Base-by-base conservation (phyloP, 2,329 filamentous ascomycete genomes). In the Nothophaeocryptopus gaeumannii region DNA sequence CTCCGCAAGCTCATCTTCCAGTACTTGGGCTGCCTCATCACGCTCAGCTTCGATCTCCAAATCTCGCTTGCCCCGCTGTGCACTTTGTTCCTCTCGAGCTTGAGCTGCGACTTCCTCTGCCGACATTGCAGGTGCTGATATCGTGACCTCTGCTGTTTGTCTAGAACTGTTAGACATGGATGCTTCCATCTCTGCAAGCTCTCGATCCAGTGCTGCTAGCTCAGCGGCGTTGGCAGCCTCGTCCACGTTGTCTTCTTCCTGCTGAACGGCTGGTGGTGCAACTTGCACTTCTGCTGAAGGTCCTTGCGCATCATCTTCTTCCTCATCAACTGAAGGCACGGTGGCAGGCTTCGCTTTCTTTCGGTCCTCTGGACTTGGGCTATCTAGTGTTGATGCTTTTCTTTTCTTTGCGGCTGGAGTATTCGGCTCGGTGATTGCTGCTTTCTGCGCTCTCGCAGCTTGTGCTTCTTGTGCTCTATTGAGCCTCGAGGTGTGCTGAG, bases 181-280 rank as follows among this genome's bases (percentile, higher is more conserved):
- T n/a, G 52, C 47, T 45, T 67, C 64, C 40, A 65, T 49, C 13
- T 56, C 58, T 7, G 83, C 85, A 47, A 95, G 83, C 46, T 95
- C 88, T 2, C 87, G 86, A 66, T 96, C 86, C 65, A 95, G 95
- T 8, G 88, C 88, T 2, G 88, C 83, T 8, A 88, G 71, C 35
- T 72, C 71, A 15, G 38, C 58, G 5, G 46, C 37, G 46, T 62
- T 59, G 29, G 53, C 46, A 3, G 55, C 55, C 14, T 60, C 55
- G 10, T 55, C 53, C 8, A 57, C 53, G 20, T 54, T 41, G 12
- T 47, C 50, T 45, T 34, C 29, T 29, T 43, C 50, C 20, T 48
- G 16, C 35, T 20, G 4, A 26, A 20, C 11, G 16, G 31, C 39
- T 16, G 39, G 16, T 5, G 11, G 8, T 12, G 9, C 13, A 13